Evolutionary conservation across 2,329 filamentous ascomycete species (phyloP), one percentile per base, ranked within the genome.

Genomic region (Talaromyces funiculosus): DNA sequence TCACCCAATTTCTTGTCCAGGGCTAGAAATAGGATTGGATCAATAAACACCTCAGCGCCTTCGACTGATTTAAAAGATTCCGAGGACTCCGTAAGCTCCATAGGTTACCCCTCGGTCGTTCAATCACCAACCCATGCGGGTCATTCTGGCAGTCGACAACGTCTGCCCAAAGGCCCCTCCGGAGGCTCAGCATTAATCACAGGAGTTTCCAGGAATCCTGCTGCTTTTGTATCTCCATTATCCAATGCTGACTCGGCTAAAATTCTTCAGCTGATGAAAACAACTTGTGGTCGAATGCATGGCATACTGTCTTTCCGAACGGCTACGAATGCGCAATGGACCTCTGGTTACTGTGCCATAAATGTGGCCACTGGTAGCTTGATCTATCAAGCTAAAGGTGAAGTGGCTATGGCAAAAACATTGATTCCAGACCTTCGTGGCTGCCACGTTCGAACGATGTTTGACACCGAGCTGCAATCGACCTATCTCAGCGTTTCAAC

Each of bases 231-330:
- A 8, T 73, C 75, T 0, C 72, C 73, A 12, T 64, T 78, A 24
- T 72, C 76, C 2, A 77, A 75, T 64, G 72, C 75, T 31, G 79
- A 81, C 67, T 73, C 78, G 8, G 73, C 75, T 29, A 80, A 78
- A 63, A 79, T 81, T 35, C 66, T 81, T 51, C 75, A 80, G 63
- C 68, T 81, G 53, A 81, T 81, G 79, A 81, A 80, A 64, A 80
- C 78, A 22, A 80, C 79, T 2, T 80, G 78, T 67, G 79, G 79
- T 54, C 72, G 79, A 60, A 81, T 81, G 79, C 78, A 81, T 67
- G 79, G 79, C 26, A 80, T 81, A 54, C 73, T 81, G n/a, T 81
- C 77, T 40, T 81, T 81, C 66, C 73, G 78, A 53, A 75, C 72
- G 10, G 69, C 77, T 24, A 70, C 73, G 26, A 75, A 72, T 29